Evolutionary conservation across 768 basidiomycete genomes (phyloP).

Genomic region (Sarcomyxa edulis): DNA sequence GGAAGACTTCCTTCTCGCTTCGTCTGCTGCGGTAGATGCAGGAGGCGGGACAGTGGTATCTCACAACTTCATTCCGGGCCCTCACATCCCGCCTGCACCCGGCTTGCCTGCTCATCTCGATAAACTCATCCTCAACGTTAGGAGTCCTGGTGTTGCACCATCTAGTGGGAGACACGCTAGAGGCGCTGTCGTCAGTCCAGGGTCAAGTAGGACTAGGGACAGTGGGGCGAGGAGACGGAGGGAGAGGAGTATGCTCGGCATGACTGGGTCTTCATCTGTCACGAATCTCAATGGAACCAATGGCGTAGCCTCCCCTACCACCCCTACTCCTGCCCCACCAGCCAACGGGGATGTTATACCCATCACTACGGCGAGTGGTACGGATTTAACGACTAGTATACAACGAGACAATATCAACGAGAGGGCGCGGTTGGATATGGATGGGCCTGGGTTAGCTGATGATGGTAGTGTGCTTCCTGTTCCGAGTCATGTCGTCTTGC

Average conservation of each 20-base stretch:
- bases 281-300: too few relatives aligned
- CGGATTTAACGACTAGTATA: too few relatives aligned
- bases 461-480: constrained; percentile 90
- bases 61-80: constrained; percentile 44
- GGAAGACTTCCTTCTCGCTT: constrained; percentile 63
- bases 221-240: constrained; percentile 18
- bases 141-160: constrained; percentile 20
- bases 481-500: constrained; percentile 89
- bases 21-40: constrained; percentile 20
- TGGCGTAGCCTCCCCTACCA: too few relatives aligned
- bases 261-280: too few relatives aligned
- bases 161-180: constrained; percentile 13
- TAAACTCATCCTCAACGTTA: constrained; percentile 83
- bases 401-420: too few relatives aligned
- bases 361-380: too few relatives aligned
- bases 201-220: background rate
- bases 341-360: too few relatives aligned
- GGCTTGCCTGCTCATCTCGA: constrained; percentile 86
- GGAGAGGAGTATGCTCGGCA: too few relatives aligned
- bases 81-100: constrained; percentile 86
- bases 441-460: constrained; percentile 57
- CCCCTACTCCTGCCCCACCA: too few relatives aligned
- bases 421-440: constrained; percentile 16
- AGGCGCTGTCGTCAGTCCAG: constrained; percentile 7
- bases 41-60: too few relatives aligned